phyloP scores from a whole-genome alignment of 805 yeast species.

The Metschnikowia peoriensis region DNA sequence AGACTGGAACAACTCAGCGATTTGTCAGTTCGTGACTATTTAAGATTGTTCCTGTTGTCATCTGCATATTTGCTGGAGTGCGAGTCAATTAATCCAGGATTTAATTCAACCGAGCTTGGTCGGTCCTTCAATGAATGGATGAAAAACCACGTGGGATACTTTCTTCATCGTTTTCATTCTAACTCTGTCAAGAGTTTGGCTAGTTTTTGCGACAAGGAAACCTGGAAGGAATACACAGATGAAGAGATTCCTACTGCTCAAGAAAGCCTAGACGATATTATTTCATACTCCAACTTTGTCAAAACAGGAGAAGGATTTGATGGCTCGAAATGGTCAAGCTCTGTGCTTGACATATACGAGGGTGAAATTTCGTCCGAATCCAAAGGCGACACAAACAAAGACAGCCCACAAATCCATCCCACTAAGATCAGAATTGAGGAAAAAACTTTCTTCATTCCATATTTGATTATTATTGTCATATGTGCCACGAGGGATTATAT shows the following conservation, averaged over 20 bases:
- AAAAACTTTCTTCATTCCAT: conserved; percentile 32
- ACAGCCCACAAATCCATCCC: neutral
- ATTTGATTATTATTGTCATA: conserved; percentile 22
- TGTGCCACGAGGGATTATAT: conserved; percentile 49
- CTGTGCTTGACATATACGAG: conserved; percentile 25
- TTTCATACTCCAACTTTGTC: conserved; percentile 25
- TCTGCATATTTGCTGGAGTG: conserved; percentile 76
- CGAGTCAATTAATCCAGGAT: conserved; percentile 75
- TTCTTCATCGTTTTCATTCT: conserved; percentile 54
- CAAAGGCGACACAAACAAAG: neutral
- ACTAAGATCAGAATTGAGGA: conserved; percentile 16
- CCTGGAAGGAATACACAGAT: conserved; percentile 76
- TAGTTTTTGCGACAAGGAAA: conserved; percentile 58
- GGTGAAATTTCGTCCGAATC: neutral
- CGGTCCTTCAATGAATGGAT: conserved; percentile 60
- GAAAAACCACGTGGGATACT: conserved; percentile 63
- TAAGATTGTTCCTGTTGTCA: conserved; percentile 63
- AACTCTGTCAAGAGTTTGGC: conserved; percentile 47
- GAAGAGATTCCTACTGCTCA: conserved; percentile 33
- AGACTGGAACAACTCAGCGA: conserved; percentile 69
- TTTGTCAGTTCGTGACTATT: conserved; percentile 57
- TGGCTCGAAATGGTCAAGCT: conserved; percentile 27
- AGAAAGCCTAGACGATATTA: conserved; percentile 22
- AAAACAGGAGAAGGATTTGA: conserved; percentile 23
- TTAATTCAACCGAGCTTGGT: conserved; percentile 50